Evolutionary conservation across 495 filamentous ascomycete species (phyloP), one percentile per base, ranked within the genome.

Genomic region (Sabuloglossum arenarium): DNA sequence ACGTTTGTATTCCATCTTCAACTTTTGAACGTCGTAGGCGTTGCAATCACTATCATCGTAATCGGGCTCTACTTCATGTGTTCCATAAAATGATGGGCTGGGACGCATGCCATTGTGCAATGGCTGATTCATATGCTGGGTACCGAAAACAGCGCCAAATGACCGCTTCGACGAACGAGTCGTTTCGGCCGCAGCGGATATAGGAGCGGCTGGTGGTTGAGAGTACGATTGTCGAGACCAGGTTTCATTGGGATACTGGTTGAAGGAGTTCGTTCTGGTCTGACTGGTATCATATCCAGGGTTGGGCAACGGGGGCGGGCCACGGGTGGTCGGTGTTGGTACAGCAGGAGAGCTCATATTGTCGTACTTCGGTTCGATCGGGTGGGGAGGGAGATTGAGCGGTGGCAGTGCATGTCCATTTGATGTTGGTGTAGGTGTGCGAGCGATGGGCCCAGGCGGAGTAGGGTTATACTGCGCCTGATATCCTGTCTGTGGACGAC

Each of bases 81-180:
- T 67, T n/a, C 25, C 23, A 28, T 57, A 30, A 24, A 52, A 29
- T 10, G 37, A 25, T 16, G 60, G 62, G 52, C 69, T 67, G 9
- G 73, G 73, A 24, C 76, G 73, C 68, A 72, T 73, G 51, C 75
- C 75, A 60, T 78, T 74, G 49, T 70, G 66, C 47, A 77, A 67
- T 4, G 73, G 62, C 50, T 63, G 55, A 21, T 32, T 43, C 39
- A 54, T 46, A 6, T 62, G 53, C 0, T 39, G 27, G 19, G 58
- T 24, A 34, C 23, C 37, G 57, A 67, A 69, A 34, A 59, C 63
- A 23, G 47, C 49, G 31, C 62, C 65, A 46, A 56, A 63, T 11
- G 60, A 32, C 11, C 67, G 62, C 56, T 68, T 69, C 21, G 59
- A 55, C 19, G 52, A 54, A 3, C 58, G 61, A 11, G 37, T 28